These are phyloP conservation scores for Rhodofomes roseus DNA, from an alignment of 1,284 basidiomycete species.

Conservation along the genomic window DNA sequence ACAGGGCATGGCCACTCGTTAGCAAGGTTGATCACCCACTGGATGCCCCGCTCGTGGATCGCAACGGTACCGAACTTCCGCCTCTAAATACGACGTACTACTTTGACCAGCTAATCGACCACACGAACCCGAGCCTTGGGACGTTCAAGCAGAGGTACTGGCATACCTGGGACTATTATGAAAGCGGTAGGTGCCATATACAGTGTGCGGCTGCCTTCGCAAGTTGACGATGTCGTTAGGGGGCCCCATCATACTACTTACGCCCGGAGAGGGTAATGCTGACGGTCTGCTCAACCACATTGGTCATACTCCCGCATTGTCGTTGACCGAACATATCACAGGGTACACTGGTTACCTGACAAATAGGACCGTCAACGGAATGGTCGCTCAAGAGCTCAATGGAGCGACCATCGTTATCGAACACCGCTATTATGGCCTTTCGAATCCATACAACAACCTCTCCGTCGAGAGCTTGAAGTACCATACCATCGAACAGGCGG, in stretches of 20 bases:
- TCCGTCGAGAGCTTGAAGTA: slow-evolving; percentile 50
- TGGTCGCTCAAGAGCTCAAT: slow-evolving; percentile 62
- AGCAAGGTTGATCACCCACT: neutral
- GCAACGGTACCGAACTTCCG: slow-evolving; percentile 23
- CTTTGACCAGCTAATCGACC: slow-evolving; percentile 73
- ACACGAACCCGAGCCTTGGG: slow-evolving; percentile 58
- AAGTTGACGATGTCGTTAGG: no score
- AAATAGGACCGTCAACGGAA: slow-evolving; percentile 59
- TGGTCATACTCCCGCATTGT: no score
- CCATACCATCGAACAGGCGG: slow-evolving; percentile 70
- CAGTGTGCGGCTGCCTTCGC: no score
- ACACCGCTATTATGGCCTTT: slow-evolving; percentile 50
- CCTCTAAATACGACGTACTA: slow-evolving; percentile 41
- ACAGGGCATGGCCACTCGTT: neutral
- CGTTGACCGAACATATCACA: slow-evolving; percentile 19
- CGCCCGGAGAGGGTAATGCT: slow-evolving; percentile 41
- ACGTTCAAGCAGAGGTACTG: slow-evolving; percentile 44
- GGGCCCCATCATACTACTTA: slow-evolving; percentile 64
- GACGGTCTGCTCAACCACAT: no score
- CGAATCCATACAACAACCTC: slow-evolving; percentile 58
- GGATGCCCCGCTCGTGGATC: slow-evolving; percentile 2
- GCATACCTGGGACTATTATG: slow-evolving; percentile 61
- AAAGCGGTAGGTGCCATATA: slow-evolving; percentile 35
- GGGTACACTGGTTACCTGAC: slow-evolving; percentile 56
- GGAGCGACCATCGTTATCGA: slow-evolving; percentile 61